Evolutionary conservation across 257 asterid genomes (phyloP).

Genomic region (Solanum verrucosum): DNA sequence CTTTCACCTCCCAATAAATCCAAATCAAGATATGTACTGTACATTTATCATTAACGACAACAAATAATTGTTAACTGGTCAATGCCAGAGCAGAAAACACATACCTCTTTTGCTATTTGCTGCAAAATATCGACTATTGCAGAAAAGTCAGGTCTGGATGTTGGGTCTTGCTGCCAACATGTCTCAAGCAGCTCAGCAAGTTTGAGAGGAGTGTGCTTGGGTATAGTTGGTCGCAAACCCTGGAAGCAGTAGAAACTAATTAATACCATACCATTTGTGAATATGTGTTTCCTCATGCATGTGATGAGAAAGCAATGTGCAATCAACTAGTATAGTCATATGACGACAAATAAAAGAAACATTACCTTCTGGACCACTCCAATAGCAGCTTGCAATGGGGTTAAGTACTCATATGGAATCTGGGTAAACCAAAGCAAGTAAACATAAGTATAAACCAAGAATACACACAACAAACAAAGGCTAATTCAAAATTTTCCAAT

Average conservation of each 20-base stretch:
- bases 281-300: neutral
- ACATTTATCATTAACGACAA: neutral
- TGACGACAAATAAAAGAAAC: neutral
- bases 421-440: slow-evolving; percentile 16
- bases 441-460: neutral
- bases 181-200: slow-evolving; percentile 80
- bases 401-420: slow-evolving; percentile 92
- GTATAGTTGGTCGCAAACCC: slow-evolving; percentile 89
- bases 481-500: neutral
- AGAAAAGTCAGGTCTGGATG: slow-evolving; percentile 73
- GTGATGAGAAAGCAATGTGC: neutral
- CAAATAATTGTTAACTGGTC: neutral
- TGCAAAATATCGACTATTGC: slow-evolving; percentile 58
- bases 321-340: neutral
- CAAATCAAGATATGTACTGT: neutral
- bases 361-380: slow-evolving; percentile 96
- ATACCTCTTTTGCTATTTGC: slow-evolving; percentile 73
- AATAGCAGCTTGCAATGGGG: slow-evolving; percentile 96
- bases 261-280: neutral
- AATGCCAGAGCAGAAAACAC: neutral
- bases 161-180: slow-evolving; percentile 94
- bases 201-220: slow-evolving; percentile 62
- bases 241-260: slow-evolving; percentile 9
- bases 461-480: neutral
- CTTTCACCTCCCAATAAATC: neutral